Evolutionary conservation across 192 early-diverging fungal genomes (phyloP).

Genomic region (Mortierella antarctica): DNA sequence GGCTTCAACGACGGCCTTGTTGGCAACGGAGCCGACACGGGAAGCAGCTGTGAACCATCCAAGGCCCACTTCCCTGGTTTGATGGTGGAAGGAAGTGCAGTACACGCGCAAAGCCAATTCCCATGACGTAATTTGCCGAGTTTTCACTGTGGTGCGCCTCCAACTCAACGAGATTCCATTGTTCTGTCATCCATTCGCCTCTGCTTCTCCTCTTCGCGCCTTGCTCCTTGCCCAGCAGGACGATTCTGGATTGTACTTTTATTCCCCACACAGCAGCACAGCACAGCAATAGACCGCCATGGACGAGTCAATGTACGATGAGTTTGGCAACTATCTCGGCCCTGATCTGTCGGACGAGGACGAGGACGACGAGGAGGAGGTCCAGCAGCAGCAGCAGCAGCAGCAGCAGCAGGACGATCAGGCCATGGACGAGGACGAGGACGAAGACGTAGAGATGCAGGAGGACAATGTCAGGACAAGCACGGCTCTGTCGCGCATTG

Average conservation of each 20-base stretch:
- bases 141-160: no score
- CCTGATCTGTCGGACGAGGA: constrained; percentile 87
- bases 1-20: no score
- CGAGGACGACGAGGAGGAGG: constrained; percentile 63
- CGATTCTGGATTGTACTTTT: not conserved
- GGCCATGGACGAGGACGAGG: constrained; percentile 65
- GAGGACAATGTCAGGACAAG: constrained; percentile 38
- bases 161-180: no score
- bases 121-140: no score
- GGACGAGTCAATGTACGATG: constrained; percentile 87
- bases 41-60: no score
- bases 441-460: constrained; percentile 37
- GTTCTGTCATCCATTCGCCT: not conserved
- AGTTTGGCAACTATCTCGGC: constrained; percentile 99
- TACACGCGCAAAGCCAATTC: no score
- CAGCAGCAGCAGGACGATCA: constrained; percentile 52
- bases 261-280: not conserved
- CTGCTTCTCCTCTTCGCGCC: not conserved
- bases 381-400: constrained; percentile 32
- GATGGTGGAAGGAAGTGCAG: no score
- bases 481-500: constrained; percentile 71
- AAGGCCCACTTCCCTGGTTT: no score
- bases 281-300: constrained; percentile 55
- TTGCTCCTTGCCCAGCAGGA: no score
- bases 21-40: no score